A percentile compares a stretch with the other conserved stretches of the same genome.
Conservation (phyloP, 192 early-diverging fungal genomes). For the Coemansia umbellata region DNA sequence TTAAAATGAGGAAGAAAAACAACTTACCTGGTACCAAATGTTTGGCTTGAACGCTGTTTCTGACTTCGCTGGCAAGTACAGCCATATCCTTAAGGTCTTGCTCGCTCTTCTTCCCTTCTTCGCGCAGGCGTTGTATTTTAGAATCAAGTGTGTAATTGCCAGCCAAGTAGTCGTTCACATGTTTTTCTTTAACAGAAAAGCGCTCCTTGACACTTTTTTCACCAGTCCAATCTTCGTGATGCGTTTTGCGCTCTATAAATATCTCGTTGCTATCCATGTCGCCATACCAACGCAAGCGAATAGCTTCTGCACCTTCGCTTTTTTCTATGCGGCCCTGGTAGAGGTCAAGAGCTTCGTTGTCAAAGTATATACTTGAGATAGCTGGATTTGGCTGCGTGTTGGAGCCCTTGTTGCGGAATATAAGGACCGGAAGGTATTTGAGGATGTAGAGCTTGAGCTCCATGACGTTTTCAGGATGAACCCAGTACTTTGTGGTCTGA, state of each 20-base stretch:
- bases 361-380: constrained; percentile 90
- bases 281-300: constrained; percentile 95
- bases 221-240: constrained; percentile 89
- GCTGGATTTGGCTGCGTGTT: constrained; percentile 74
- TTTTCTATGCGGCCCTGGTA: constrained; percentile 85
- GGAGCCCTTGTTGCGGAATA: constrained; percentile 76
- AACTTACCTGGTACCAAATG: constrained; percentile 57
- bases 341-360: constrained; percentile 83
- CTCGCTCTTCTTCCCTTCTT: constrained; percentile 65
- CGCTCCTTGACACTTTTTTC: constrained; percentile 87
- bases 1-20: constrained; percentile 20
- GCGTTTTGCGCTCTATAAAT: constrained; percentile 97
- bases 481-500: constrained; percentile 91
- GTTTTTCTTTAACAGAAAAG: constrained; percentile 91
- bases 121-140: constrained; percentile 71
- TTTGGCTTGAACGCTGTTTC: constrained; percentile 61
- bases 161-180: constrained; percentile 80
- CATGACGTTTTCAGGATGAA: constrained; percentile 91
- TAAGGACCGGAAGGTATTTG: constrained; percentile 84
- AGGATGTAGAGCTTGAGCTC: constrained; percentile 90
- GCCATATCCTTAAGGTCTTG: constrained; percentile 72
- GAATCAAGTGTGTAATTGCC: constrained; percentile 74
- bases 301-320: constrained; percentile 82
- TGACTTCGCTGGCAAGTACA: constrained; percentile 68
- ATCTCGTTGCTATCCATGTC: constrained; percentile 80